A percentile compares a stretch with the other conserved stretches of the same genome.
Conservation (phyloP, 169 alveolate species). For the Eimeria necatrix region DNA sequence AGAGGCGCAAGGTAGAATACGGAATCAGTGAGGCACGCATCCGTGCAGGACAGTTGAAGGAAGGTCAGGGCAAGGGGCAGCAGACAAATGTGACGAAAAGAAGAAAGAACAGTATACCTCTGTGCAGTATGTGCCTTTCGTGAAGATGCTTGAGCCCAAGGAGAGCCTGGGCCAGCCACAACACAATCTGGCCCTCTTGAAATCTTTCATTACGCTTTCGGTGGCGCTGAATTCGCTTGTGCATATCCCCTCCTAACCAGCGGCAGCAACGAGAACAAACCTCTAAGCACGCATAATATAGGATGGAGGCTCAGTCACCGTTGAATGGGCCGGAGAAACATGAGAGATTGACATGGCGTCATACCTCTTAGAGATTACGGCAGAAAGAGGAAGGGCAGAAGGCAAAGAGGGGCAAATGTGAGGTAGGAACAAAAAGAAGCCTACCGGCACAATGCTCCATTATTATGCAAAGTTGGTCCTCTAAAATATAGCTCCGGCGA, state of each 20-base stretch:
- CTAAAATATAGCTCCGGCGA: constrained; percentile 94
- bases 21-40: background rate
- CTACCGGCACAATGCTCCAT: constrained; percentile 94
- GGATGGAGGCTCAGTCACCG: background rate
- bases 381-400: background rate
- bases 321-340: background rate
- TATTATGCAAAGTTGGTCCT: constrained; percentile 91
- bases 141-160: constrained; percentile 92
- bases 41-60: no score
- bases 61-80: background rate
- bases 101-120: constrained; percentile 87
- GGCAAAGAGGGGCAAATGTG: background rate
- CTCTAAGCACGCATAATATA: background rate
- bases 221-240: constrained; percentile 61
- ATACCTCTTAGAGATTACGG: background rate
- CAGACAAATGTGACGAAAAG: background rate
- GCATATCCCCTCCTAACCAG: constrained; percentile 79
- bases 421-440: background rate
- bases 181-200: constrained; percentile 83
- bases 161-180: constrained; percentile 92
- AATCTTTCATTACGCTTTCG: constrained; percentile 12
- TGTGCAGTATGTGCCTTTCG: constrained; percentile 91
- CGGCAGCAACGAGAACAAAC: background rate
- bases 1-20: no score
- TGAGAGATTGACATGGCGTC: background rate